Conservation (phyloP, 257 asterid species). For the Solanum acaule region DNA sequence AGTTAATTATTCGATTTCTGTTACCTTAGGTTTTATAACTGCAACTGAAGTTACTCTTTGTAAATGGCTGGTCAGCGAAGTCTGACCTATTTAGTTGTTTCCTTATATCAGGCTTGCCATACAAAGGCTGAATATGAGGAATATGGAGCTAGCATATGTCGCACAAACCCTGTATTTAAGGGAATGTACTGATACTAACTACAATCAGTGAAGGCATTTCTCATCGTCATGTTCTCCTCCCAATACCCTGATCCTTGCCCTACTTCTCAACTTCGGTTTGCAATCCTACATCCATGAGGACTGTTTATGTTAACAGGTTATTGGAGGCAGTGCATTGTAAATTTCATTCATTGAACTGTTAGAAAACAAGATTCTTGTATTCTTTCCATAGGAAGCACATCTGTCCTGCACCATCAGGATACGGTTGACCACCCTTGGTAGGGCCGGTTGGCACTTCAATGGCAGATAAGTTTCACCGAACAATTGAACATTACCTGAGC, state of each 20-base stretch:
- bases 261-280: neutral
- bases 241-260: neutral
- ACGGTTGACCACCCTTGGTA: neutral
- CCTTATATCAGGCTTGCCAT: conserved; percentile 67
- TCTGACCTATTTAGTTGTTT: neutral
- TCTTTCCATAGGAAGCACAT: neutral
- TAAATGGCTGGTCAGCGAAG: neutral
- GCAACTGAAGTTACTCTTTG: neutral
- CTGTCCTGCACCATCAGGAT: neutral
- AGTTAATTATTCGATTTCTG: neutral
- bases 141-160: conserved; percentile 90
- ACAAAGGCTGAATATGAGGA: conserved; percentile 99
- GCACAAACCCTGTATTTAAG: conserved; percentile 90
- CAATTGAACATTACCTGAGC: neutral
- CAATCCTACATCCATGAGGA: neutral
- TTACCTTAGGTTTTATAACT: neutral
- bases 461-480: neutral
- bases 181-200: conserved; percentile 70
- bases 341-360: neutral
- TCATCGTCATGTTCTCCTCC: neutral
- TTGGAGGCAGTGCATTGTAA: neutral
- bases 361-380: neutral
- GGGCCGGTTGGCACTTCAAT: neutral
- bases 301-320: neutral
- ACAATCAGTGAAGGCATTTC: neutral